Evolutionary conservation across 192 early-diverging fungal genomes (phyloP), one percentile per base, ranked within the genome.

Genomic region (Umbelopsis ramanniana): DNA sequence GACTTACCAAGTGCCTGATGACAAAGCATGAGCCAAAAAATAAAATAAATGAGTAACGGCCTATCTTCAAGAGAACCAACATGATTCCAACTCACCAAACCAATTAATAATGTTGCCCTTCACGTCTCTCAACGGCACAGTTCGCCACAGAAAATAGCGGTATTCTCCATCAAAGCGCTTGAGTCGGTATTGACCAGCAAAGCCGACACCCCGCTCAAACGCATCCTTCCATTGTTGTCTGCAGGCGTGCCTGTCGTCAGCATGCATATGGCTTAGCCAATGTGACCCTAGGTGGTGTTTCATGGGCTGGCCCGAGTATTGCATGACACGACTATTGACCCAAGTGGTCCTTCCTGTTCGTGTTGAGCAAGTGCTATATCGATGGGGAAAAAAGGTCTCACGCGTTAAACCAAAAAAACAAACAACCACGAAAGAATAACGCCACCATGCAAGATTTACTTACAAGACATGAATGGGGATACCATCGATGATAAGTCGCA

Each of bases 381-480:
- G 6, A 43, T n/a, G n/a, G n/a, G n/a, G n/a, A n/a, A n/a, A n/a
- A n/a, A n/a, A n/a, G n/a, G n/a, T n/a, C n/a, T n/a, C n/a, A n/a
- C n/a, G n/a, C n/a, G n/a, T n/a, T n/a, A n/a, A n/a, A n/a, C n/a
- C n/a, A n/a, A n/a, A n/a, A n/a, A n/a, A n/a, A n/a, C n/a, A n/a
- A n/a, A n/a, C n/a, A n/a, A n/a, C n/a, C n/a, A n/a, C n/a, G n/a
- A n/a, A n/a, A n/a, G n/a, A n/a, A n/a, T n/a, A n/a, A n/a, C 6
- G 21, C 46, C 14, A 22, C 43, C 17, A n/a, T n/a, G n/a, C n/a
- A n/a, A n/a, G n/a, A n/a, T 54, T 33, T 15, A 78, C 86, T 81
- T 82, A 87, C 86, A 85, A 85, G 6, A 86, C 84, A 70, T 83
- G 83, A 23, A 83, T 84, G 21, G 86, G 73, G 57, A 86, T 88